Base-by-base conservation (phyloP, 140 eudicot species). In the Oenanthe javanica region DNA sequence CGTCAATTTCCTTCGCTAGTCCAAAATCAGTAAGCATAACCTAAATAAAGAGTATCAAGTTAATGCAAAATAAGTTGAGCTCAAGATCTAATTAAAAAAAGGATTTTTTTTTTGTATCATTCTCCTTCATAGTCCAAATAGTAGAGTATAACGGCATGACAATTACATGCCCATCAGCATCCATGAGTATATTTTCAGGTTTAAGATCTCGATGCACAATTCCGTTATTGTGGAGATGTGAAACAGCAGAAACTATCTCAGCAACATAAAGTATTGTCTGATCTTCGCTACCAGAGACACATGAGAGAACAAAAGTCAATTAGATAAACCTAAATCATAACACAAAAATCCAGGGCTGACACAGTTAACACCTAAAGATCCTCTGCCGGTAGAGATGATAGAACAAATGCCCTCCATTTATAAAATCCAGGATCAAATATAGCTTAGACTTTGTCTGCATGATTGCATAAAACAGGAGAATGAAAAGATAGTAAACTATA, bases 141-240 rank as follows among this genome's bases (percentile, higher is more conserved):
- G 25, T 82, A 72, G 9, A 66, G 52, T 25, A 75, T 72, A 13
- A 14, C 79, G 78, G 63, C 47, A n/a, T n/a, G n/a, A n/a, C n/a
- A n/a, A n/a, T 89, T 91, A 92, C 98, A 90, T 94, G 98, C 55
- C 98, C 98, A 83, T 94, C 97, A 36, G 93, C 88, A 87, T 90
- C 98, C 98, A 94, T 90, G 76, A 92, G 98, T 84, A 94, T 90
- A 86, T 94, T 94, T 86, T 94, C 98, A 75, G 97, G 98, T 86
- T 94, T 94, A 79, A 92, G 94, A 84, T 94, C 98, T 67, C 97
- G 93, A 88, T 94, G 98, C 87, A 94, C 97, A 43, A 94, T 92
- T 82, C 98, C 98, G 11, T 83, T 84, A 84, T 89, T 72, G 89
- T 94, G 98, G 84, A 94, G 96, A 84, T 92, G 98, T 80, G 98